A percentile compares a stretch with the other conserved stretches of the same genome.
Conservation (phyloP, 2,329 filamentous ascomycete genomes). For the Talaromyces pinophilus region DNA sequence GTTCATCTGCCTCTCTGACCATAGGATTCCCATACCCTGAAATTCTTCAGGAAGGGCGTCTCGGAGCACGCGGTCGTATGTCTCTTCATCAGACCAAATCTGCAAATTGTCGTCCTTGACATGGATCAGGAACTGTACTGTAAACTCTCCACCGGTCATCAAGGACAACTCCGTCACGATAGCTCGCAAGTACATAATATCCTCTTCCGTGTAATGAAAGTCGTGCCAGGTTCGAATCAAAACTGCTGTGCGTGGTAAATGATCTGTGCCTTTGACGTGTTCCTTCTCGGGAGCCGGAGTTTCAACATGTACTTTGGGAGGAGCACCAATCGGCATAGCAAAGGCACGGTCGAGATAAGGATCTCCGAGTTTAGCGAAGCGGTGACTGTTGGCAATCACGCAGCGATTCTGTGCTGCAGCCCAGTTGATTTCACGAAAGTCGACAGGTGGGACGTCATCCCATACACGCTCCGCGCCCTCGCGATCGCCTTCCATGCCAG, state of each 20-base stretch:
- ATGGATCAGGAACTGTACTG: slow-evolving; percentile 79
- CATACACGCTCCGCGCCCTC: slow-evolving; percentile 81
- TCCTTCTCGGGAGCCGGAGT: slow-evolving; percentile 27
- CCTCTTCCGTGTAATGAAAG: slow-evolving; percentile 75
- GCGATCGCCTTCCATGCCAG: slow-evolving; percentile 80
- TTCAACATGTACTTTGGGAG: slow-evolving; percentile 24
- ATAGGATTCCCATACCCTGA: slow-evolving; percentile 81
- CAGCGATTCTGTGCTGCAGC: slow-evolving; percentile 75
- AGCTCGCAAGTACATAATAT: slow-evolving; percentile 77
- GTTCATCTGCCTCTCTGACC: slow-evolving; percentile 92
- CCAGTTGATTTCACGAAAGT: slow-evolving; percentile 78
- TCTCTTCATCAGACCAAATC: slow-evolving; percentile 77
- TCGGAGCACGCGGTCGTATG: slow-evolving; percentile 72
- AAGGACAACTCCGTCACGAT: slow-evolving; percentile 77
- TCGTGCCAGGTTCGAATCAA: slow-evolving; percentile 79
- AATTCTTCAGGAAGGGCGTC: slow-evolving; percentile 77
- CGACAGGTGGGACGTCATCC: slow-evolving; percentile 68
- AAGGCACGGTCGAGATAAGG: slow-evolving; percentile 38
- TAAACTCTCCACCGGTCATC: slow-evolving; percentile 77
- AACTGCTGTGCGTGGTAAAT: slow-evolving; percentile 65
- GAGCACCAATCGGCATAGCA: slow-evolving; percentile 37
- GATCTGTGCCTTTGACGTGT: slow-evolving; percentile 28
- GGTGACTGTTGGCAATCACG: slow-evolving; percentile 66
- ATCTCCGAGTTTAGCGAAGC: slow-evolving; percentile 57
- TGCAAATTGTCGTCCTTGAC: slow-evolving; percentile 76